phyloP scores from a whole-genome alignment of 805 yeast species.

The Suhomyces emberorum region DNA sequence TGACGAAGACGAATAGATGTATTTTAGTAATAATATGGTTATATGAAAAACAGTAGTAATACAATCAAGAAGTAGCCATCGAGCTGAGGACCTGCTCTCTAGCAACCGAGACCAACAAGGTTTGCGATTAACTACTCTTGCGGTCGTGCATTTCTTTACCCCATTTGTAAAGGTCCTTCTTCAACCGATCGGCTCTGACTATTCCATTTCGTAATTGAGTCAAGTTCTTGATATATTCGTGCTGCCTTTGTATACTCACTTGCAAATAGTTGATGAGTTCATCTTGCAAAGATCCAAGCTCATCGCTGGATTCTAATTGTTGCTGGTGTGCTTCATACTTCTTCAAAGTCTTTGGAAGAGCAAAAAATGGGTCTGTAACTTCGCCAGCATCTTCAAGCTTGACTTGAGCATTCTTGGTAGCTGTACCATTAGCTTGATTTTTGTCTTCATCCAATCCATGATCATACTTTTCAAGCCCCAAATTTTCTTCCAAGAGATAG shows the following conservation, averaged over 20 bases:
- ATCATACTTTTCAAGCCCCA: slow-evolving; percentile 68
- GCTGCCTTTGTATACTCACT: slow-evolving; percentile 48
- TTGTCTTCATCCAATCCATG: slow-evolving; percentile 46
- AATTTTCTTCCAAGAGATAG: slow-evolving; percentile 57
- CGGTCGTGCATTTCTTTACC: slow-evolving; percentile 73
- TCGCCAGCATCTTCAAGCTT: slow-evolving; percentile 53
- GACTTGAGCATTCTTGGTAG: slow-evolving; percentile 7
- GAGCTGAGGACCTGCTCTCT: no score
- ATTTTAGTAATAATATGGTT: background rate
- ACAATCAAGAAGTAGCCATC: background rate
- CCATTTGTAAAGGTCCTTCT: slow-evolving; percentile 73
- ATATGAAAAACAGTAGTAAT: background rate
- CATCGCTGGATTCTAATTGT: slow-evolving; percentile 21
- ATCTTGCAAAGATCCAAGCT: slow-evolving; percentile 58
- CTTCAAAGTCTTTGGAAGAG: slow-evolving; percentile 51
- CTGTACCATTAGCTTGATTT: slow-evolving; percentile 3
- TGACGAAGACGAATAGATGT: slow-evolving; percentile 73
- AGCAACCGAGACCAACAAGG: no score
- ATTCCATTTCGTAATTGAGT: slow-evolving; percentile 71
- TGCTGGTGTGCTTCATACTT: slow-evolving; percentile 27
- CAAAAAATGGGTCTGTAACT: slow-evolving; percentile 43
- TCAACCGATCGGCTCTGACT: slow-evolving; percentile 72
- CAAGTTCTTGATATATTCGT: slow-evolving; percentile 81
- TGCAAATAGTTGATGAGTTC: slow-evolving; percentile 42
- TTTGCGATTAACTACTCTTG: slow-evolving; percentile 14